Base-by-base conservation (phyloP, 345 rosid genomes). In the Salix purpurea region DNA sequence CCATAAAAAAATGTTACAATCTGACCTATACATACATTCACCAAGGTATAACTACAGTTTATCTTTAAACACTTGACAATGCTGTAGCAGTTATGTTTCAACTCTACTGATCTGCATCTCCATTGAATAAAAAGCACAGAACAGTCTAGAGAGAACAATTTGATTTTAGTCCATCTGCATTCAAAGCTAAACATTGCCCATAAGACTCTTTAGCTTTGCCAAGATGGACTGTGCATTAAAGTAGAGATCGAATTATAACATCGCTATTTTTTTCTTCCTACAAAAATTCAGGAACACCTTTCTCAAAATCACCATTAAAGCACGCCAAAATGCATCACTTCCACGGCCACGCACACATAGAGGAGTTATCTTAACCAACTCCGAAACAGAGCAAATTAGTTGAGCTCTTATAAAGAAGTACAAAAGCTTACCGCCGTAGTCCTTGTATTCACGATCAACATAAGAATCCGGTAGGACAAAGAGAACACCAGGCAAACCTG, bases 381-480 rank as follows among this genome's bases (percentile, higher is more conserved):
- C 21, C 56, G 18, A 14, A 52, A 12, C 13, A 18, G 48, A 56
- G 39, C 12, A 37, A 70, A 44, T 3, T 6, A 40, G 7, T 4
- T 19, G 16, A 5, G 21, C 16, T 32, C 48, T 44, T 42, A 15
- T 13, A 30, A 26, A 40, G 30, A 46, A 72, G 19, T 9, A 3
- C 58, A 72, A 71, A 72, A 32, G 32, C 85, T 84, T 86, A 94
- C 99, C 98, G 2, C 99, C 97, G 83, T 94, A 96, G 76, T 96
- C 98, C 80, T 94, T 90, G 89, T 90, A 60, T 70, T 94, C 98
- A 34, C 94, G 88, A 72, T 94, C 97, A 15, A 96, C 97, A 78
- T 92, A 94, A 2, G 99, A 96, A 80, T 96, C 98, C 0, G 98
- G 98, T 39, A 96, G 92, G 80, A 94, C 96, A 70, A 96, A 96